A percentile compares a stretch with the other conserved stretches of the same genome.
Evolutionary conservation across 2,329 filamentous ascomycete genomes (phyloP).

Genomic region (Eurotiales sp.): DNA sequence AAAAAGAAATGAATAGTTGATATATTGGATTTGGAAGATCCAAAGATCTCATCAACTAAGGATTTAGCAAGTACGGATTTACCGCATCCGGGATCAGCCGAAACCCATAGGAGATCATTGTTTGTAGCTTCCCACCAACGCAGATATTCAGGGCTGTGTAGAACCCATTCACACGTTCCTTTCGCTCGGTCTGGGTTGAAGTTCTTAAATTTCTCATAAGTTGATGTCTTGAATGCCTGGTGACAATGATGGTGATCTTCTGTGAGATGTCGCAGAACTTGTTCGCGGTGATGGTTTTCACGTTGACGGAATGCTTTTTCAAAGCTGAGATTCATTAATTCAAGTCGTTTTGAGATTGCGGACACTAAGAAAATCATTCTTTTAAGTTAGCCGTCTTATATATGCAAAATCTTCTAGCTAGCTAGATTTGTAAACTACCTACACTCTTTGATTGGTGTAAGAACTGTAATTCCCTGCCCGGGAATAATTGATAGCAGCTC

Average conservation of each 20-base stretch:
- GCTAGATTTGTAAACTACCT: background rate
- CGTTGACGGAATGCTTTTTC: background rate
- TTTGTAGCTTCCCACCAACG: conserved; percentile 17
- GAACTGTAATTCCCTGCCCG: background rate
- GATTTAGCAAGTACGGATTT: conserved; percentile 42
- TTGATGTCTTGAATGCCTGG: background rate
- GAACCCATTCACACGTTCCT: conserved; percentile 23
- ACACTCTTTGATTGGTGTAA: conserved; percentile 1
- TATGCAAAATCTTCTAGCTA: too few species aligned
- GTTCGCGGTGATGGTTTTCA: background rate
- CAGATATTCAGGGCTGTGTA: conserved; percentile 14
- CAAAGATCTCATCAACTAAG: conserved; percentile 28
- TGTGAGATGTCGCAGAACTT: background rate
- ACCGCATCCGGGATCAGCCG: conserved; percentile 44
- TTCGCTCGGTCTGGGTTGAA: conserved; percentile 22
- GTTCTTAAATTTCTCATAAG: conserved; percentile 20
- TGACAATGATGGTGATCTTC: background rate
- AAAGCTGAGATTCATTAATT: background rate
- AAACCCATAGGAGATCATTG: conserved; percentile 33
- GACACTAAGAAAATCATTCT: background rate
- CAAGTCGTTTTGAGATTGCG: background rate
- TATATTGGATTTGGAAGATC: conserved; percentile 14
- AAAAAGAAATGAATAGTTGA: conserved; percentile 34
- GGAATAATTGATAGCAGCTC: conserved; percentile 7
- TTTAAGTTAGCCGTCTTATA: background rate